phyloP scores from a whole-genome alignment of 768 basidiomycete genomes.

The Candolleomyces aberdarensis region DNA sequence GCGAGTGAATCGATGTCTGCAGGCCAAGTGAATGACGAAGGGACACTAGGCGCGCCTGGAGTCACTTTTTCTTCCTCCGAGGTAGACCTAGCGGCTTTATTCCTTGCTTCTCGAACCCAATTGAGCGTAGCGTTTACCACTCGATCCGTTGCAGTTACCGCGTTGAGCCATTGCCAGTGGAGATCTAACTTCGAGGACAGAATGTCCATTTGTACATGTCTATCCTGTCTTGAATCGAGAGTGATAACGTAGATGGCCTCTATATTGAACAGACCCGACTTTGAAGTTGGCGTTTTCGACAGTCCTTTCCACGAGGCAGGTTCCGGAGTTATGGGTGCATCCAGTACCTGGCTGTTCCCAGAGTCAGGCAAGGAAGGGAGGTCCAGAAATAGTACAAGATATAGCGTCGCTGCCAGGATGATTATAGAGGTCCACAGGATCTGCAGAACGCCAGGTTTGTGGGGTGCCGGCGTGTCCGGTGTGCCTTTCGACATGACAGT shows the following conservation, averaged over 20 bases:
- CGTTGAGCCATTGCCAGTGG: constrained; percentile 54
- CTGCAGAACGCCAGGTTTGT: background rate
- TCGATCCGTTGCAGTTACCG: constrained; percentile 36
- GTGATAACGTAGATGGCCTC: constrained; percentile 55
- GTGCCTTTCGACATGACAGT: background rate
- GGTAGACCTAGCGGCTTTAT: constrained; percentile 8
- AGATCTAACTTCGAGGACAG: constrained; percentile 45
- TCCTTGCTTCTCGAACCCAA: constrained; percentile 36
- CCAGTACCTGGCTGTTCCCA: too few relatives aligned
- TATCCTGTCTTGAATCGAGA: constrained; percentile 52
- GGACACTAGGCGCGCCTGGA: background rate
- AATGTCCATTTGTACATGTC: constrained; percentile 55
- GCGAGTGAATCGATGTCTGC: constrained; percentile 28
- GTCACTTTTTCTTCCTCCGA: background rate
- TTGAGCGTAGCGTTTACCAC: constrained; percentile 39
- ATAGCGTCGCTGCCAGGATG: background rate
- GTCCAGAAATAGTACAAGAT: background rate
- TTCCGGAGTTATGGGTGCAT: too few relatives aligned
- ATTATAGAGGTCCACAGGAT: background rate
- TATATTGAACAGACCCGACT: constrained; percentile 19
- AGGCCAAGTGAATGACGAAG: constrained; percentile 32
- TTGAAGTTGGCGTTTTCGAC: background rate
- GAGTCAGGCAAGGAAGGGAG: too few relatives aligned
- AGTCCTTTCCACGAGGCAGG: too few relatives aligned
- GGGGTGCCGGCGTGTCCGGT: background rate